Evolutionary conservation across 1,284 basidiomycete genomes (phyloP).

Genomic region (Cutaneotrichosporon sp.): DNA sequence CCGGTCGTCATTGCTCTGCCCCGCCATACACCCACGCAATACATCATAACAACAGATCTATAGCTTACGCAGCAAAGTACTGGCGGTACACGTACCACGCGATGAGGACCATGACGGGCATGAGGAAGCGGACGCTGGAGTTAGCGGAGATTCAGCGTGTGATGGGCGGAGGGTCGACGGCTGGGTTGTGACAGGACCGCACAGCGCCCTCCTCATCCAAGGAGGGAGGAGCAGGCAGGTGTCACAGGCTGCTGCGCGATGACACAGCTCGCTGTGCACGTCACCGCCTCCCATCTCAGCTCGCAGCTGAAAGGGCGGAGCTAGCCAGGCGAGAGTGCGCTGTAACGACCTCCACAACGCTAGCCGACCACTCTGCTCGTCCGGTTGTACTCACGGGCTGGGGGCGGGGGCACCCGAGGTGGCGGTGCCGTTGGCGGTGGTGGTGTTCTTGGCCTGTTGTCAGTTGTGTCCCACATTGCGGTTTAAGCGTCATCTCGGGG

Average conservation of each 20-base stretch:
- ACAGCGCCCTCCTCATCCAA: no score
- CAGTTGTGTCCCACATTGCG: constrained; percentile 5
- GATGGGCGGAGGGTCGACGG: not conserved
- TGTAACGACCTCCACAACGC: no score
- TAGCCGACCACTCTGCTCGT: not conserved
- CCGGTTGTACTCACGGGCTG: not conserved
- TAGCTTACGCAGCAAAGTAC: constrained; percentile 44
- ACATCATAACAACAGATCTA: not conserved
- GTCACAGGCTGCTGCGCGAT: no score
- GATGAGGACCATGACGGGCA: constrained; percentile 45
- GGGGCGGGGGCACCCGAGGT: not conserved
- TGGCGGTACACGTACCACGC: constrained; percentile 52
- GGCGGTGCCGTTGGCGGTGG: not conserved
- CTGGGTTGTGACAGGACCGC: no score
- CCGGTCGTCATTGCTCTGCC: not conserved
- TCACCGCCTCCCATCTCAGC: not conserved
- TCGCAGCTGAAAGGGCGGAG: no score
- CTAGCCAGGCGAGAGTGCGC: no score
- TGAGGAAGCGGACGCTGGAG: constrained; percentile 32
- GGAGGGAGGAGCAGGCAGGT: no score
- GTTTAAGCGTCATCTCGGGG: no score
- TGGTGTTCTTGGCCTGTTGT: constrained; percentile 13
- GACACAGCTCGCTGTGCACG: no score
- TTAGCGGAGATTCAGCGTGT: not conserved
- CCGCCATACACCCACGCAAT: not conserved